Evolutionary conservation across 116 monocot genomes (phyloP), one percentile per base, ranked within the genome.

Genomic region (Papilionanthe hybrid): DNA sequence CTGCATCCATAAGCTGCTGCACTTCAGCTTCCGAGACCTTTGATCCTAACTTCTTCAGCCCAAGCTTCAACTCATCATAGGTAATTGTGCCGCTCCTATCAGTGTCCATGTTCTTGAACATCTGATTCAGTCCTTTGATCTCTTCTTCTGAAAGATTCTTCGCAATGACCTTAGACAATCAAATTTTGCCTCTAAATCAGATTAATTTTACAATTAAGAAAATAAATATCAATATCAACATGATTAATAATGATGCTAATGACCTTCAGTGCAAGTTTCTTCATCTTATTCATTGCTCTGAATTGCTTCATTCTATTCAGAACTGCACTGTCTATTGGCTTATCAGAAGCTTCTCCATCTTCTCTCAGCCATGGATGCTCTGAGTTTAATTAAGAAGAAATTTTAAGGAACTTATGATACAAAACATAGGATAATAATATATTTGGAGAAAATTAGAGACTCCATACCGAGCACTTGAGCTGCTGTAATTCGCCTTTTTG

Each of bases 51-150:
- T 81, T 86, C 2, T 82, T 72, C 48, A 97, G 79, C 7, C 94
- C 94, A 45, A 27, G 48, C 86, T 86, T 91, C 72, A 97, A 57
- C 81, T 97, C 94, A 32, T 97, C 92, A 37, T 88, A 88, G 0
- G 94, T 97, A 22, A 97, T 97, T 47, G 90, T 89, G 19, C 92
- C 96, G 41, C 88, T 93, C 7, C 65, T 27, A 65, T 96, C 92
- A 8, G 89, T 92, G 75, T 94, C 94, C 85, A 96, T 92, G 80
- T 94, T 96, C 42, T 77, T 89, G 79, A 96, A 96, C 94, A 91
- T 96, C 23, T 92, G 90, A 79, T 88, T 88, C 79, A 92, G 68
- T 9, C 96, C 96, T 78, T 94, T 96, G 55, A 92, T 89, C 30
- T 94, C 96, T 72, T 94, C 96, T 29, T 86, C 89, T 27, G 91